Percentiles rank a stretch among this genome's conserved stretches.
These are phyloP conservation scores for Plasmodium relictum DNA, from an alignment of 169 alveolate genomes.

Conservation along the genomic window DNA sequence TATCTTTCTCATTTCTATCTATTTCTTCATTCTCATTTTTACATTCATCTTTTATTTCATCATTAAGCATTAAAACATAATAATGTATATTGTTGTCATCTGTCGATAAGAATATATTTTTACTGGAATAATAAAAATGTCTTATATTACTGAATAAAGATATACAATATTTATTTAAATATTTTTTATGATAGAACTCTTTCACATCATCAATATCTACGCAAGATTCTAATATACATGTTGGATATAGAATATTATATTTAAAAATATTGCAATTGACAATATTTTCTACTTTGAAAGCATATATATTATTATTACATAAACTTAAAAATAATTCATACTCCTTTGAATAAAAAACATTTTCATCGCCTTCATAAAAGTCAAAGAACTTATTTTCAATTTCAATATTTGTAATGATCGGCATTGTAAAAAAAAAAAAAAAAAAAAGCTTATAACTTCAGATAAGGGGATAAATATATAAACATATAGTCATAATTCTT, in stretches of 20 bases:
- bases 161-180: slow-evolving; percentile 42
- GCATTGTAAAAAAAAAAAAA: slow-evolving; percentile 33
- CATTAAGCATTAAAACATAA: slow-evolving; percentile 27
- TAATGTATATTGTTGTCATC: slow-evolving; percentile 68
- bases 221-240: slow-evolving; percentile 56
- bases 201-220: slow-evolving; percentile 69
- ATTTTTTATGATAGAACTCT: slow-evolving; percentile 51
- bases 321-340: slow-evolving; percentile 45
- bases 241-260: slow-evolving; percentile 33
- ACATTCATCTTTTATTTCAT: neutral
- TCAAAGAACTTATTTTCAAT: slow-evolving; percentile 61
- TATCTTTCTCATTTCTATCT: slow-evolving; percentile 13
- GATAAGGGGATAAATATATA: neutral
- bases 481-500: neutral
- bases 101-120: slow-evolving; percentile 51
- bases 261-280: neutral
- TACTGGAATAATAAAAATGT: slow-evolving; percentile 16
- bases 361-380: slow-evolving; percentile 62
- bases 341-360: slow-evolving; percentile 50
- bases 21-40: slow-evolving; percentile 7
- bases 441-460: slow-evolving; percentile 12
- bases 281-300: slow-evolving; percentile 34
- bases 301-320: slow-evolving; percentile 34
- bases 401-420: slow-evolving; percentile 37
- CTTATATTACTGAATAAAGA: slow-evolving; percentile 62